These are phyloP conservation scores for Penicillium atrosanguineum DNA, from an alignment of 495 filamentous ascomycete genomes.

Conservation along the genomic window DNA sequence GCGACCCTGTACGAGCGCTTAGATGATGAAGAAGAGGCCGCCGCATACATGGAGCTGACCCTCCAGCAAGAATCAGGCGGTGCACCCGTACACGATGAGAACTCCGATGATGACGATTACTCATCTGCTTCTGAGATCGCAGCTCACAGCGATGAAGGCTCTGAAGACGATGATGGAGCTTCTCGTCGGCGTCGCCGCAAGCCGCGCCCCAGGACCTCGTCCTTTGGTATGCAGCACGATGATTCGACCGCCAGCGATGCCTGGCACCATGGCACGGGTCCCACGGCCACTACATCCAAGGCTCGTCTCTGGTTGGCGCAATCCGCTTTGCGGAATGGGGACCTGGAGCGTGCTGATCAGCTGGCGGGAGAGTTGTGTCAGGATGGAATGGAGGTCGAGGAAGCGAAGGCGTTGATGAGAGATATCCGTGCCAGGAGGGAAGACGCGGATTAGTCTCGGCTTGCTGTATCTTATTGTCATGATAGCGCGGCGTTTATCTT, in stretches of 20 bases:
- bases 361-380: conserved; percentile 88
- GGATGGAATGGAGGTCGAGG: conserved; percentile 96
- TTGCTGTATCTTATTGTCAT: conserved; percentile 14
- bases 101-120: conserved; percentile 33
- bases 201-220: conserved; percentile 22
- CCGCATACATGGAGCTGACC: conserved; percentile 91
- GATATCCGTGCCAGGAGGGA: conserved; percentile 84
- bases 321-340: conserved; percentile 70
- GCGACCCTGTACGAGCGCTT: conserved; percentile 83
- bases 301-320: conserved; percentile 92
- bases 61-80: conserved; percentile 78
- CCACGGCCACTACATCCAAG: conserved; percentile 84
- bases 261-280: conserved; percentile 59
- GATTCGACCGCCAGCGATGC: conserved; percentile 43
- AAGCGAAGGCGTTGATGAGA: conserved; percentile 91
- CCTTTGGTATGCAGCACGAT: conserved; percentile 49
- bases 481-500: conserved; percentile 19
- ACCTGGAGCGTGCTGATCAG: conserved; percentile 72
- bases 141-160: conserved; percentile 37
- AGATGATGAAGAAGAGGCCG: conserved; percentile 71
- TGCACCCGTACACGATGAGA: conserved; percentile 32
- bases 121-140: conserved; percentile 22
- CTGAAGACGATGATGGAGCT: conserved; percentile 29
- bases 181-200: conserved; percentile 21
- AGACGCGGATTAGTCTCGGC: conserved; percentile 23